phyloP scores from a whole-genome alignment of 2,329 filamentous ascomycete genomes.

The Laburnicola sp. region DNA sequence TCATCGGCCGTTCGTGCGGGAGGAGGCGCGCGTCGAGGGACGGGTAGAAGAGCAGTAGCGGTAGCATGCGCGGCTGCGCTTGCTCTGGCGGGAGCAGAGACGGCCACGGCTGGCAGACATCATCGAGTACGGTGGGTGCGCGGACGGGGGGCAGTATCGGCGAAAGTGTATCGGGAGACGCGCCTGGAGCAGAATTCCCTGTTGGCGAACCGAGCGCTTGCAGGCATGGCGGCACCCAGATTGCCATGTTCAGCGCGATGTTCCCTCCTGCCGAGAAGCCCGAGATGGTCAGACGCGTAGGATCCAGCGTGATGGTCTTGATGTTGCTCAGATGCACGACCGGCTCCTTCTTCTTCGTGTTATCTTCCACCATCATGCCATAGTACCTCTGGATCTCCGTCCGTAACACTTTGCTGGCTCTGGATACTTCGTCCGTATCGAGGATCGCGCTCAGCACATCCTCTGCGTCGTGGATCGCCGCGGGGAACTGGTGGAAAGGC shows the following conservation, averaged over 20 bases:
- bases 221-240: slow-evolving; percentile 40
- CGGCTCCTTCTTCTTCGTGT: slow-evolving; percentile 22
- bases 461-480: slow-evolving; percentile 53
- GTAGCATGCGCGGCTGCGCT: slow-evolving; percentile 40
- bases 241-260: slow-evolving; percentile 51
- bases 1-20: slow-evolving; percentile 46
- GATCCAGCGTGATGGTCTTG: slow-evolving; percentile 42
- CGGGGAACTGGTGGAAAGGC: slow-evolving; percentile 53
- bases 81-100: slow-evolving; percentile 41
- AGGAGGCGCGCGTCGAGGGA: slow-evolving; percentile 48
- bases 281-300: slow-evolving; percentile 46
- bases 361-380: slow-evolving; percentile 28
- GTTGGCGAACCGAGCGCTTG: slow-evolving; percentile 22
- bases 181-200: slow-evolving; percentile 1
- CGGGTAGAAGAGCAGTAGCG: slow-evolving; percentile 50
- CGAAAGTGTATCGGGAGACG: slow-evolving; percentile 27
- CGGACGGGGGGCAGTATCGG: slow-evolving; percentile 35
- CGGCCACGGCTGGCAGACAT: slow-evolving; percentile 41
- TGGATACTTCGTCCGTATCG: slow-evolving; percentile 36
- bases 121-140: slow-evolving; percentile 35
- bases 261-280: slow-evolving; percentile 54
- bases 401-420: slow-evolving; percentile 40
- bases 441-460: slow-evolving; percentile 51
- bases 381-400: slow-evolving; percentile 41
- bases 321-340: slow-evolving; percentile 22